Evolutionary conservation across 2,329 filamentous ascomycete genomes (phyloP), one percentile per base, ranked within the genome.

Genomic region (Orbilia blumenaviensis): DNA sequence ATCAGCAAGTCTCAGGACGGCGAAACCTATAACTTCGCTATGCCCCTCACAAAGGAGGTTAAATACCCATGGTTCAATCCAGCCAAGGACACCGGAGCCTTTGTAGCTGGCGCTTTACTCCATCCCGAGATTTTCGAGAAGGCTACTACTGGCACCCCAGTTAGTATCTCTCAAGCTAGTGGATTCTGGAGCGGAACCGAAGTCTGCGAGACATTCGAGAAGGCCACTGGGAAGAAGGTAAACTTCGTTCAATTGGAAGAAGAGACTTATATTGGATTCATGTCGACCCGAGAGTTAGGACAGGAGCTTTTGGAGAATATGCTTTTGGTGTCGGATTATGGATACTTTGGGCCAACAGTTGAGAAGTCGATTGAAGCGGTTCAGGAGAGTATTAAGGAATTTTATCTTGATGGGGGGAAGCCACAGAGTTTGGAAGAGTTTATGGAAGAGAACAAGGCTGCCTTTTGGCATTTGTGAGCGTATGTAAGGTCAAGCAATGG

Each of bases 331-430:
- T 81, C 83, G 29, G 82, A 83, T 16, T 83, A 82, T 3, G 84
- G 84, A 0, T 85, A 85, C 77, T 85, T 80, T 23, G 85, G 85
- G 44, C 84, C 85, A 25, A 83, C 82, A 34, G 83, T 79, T 36
- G 83, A 85, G 42, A 83, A 48, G 14, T 56, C 71, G 0, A 34
- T 48, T 32, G 58, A 75, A 9, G 56, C 10, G 3, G 46, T 68
- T 12, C 32, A 75, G n/a, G 63, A 75, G 34, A 63, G 63, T 25
- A 68, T 75, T 21, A 27, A 58, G 29, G 62, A 68, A 7, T 74
- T 38, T 36, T 66, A 44, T 36, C 27, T 36, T 1, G 38, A 58
- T 4, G 71, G 56, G 2, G 36, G 41, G 46, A 58, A 21, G 36
- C 71, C 71, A 18, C 71, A 75, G 32, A 34, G 38, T 18, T 41